Conservation (phyloP, 2,329 filamentous ascomycete genomes). For the Aspergillus intermedius region DNA sequence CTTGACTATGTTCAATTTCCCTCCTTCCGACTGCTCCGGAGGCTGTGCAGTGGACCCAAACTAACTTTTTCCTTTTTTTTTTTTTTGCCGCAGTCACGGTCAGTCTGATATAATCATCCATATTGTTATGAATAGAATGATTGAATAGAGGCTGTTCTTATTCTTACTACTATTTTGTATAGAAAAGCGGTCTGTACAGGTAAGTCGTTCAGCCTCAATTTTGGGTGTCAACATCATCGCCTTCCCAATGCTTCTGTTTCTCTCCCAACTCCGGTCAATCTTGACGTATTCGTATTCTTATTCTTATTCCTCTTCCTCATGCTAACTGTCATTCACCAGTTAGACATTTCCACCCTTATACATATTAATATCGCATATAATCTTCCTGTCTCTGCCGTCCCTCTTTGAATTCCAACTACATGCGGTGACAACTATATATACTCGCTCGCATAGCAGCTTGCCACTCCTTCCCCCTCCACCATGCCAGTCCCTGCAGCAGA, state of each 20-base stretch:
- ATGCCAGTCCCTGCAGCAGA: constrained; percentile 2
- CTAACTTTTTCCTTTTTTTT: constrained; percentile 5
- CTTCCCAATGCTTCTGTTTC: neutral
- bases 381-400: no score
- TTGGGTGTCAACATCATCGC: neutral
- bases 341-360: neutral
- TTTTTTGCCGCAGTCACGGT: neutral
- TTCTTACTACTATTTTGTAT: neutral
- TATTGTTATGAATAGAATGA: neutral
- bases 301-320: neutral
- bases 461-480: neutral
- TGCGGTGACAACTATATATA: constrained; percentile 2
- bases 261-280: neutral
- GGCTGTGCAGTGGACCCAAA: constrained; percentile 16
- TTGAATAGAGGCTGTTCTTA: neutral
- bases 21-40: constrained; percentile 8
- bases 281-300: constrained; percentile 1
- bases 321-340: neutral
- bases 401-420: constrained; percentile 1
- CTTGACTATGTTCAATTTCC: neutral
- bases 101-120: neutral
- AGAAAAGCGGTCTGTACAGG: neutral
- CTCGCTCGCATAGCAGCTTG: neutral
- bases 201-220: neutral
- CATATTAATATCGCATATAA: neutral